Conservation (phyloP, 2,329 filamentous ascomycete species). For the Colletotrichum sp. region DNA sequence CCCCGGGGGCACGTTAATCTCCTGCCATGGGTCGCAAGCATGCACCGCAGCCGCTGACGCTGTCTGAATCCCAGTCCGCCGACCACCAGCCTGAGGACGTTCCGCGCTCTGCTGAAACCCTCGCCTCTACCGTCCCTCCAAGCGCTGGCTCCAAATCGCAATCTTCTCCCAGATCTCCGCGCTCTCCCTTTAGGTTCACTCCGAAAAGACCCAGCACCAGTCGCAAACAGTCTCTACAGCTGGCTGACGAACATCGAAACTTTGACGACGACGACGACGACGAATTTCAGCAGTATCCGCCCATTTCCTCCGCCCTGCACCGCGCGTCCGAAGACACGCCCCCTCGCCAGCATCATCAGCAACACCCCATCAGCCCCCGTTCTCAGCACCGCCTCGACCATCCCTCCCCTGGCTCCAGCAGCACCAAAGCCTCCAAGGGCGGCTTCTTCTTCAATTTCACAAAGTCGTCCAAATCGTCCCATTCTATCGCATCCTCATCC, state of each 20-base stretch:
- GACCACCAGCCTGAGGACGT: conserved; percentile 32
- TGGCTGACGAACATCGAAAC: conserved; percentile 20
- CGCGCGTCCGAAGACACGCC: conserved; percentile 24
- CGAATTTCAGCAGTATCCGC: conserved; percentile 26
- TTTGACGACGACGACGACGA: conserved; percentile 25
- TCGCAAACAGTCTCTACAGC: conserved; percentile 18
- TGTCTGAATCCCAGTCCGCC: conserved; percentile 45
- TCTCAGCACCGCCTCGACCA: conserved; percentile 26
- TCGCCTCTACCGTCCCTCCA: conserved; percentile 32
- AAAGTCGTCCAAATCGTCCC: conserved; percentile 48
- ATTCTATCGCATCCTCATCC: conserved; percentile 31
- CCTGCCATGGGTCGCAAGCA: conserved; percentile 60
- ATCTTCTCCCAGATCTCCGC: conserved; percentile 48
- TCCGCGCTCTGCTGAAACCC: conserved; percentile 34
- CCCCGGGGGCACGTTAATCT: conserved; percentile 12
- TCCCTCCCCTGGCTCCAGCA: conserved; percentile 33
- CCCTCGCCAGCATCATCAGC: conserved; percentile 27
- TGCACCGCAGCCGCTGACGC: conserved; percentile 62
- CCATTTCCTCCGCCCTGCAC: conserved; percentile 30
- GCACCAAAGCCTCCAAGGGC: conserved; percentile 47
- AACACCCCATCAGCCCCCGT: conserved; percentile 28
- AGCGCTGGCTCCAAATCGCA: conserved; percentile 40
- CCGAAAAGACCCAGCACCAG: conserved; percentile 32
- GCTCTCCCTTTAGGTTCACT: conserved; percentile 50
- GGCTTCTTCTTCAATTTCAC: conserved; percentile 57